A percentile compares a stretch with the other conserved stretches of the same genome.
These are phyloP conservation scores for Gliomastix tumulicola DNA, from an alignment of 2,329 filamentous ascomycete genomes.

Conservation along the genomic window DNA sequence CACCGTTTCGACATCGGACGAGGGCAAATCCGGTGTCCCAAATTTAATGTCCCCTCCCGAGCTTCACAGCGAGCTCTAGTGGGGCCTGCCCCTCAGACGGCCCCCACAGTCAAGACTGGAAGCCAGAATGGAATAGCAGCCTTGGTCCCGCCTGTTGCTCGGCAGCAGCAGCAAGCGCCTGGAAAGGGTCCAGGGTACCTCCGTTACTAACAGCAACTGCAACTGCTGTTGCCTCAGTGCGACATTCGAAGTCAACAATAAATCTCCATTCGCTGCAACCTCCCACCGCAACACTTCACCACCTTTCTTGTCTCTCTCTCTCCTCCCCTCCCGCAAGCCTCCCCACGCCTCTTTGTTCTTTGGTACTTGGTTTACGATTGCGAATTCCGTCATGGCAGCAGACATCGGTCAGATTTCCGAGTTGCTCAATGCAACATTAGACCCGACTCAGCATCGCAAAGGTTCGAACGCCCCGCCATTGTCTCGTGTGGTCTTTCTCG, in stretches of 20 bases:
- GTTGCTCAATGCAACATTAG: slow-evolving; percentile 84
- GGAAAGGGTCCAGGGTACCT: too few relatives aligned
- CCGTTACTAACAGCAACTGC: too few relatives aligned
- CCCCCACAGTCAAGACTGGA: not conserved
- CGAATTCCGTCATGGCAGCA: slow-evolving; percentile 44
- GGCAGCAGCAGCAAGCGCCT: too few relatives aligned
- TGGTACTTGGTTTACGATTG: too few relatives aligned
- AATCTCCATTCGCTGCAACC: too few relatives aligned
- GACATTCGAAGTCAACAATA: too few relatives aligned
- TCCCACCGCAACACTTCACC: slow-evolving; percentile 1
- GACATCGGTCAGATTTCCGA: slow-evolving; percentile 61
- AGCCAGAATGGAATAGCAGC: not conserved
- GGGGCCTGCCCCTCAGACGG: not conserved
- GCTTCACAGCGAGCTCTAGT: not conserved
- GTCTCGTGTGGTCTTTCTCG: slow-evolving; percentile 9
- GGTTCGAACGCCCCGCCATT: slow-evolving; percentile 45
- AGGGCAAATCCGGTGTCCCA: too few relatives aligned
- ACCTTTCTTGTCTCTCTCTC: not conserved
- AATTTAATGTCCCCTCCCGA: too few relatives aligned
- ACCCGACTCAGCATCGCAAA: slow-evolving; percentile 82
- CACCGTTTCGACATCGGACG: too few relatives aligned
- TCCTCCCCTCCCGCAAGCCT: slow-evolving; percentile 5
- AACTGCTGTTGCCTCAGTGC: too few relatives aligned
- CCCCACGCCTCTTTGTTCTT: too few relatives aligned
- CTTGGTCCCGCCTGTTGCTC: too few relatives aligned